Base-by-base conservation (phyloP, 768 basidiomycete genomes). In the Lentinus tigrinus region DNA sequence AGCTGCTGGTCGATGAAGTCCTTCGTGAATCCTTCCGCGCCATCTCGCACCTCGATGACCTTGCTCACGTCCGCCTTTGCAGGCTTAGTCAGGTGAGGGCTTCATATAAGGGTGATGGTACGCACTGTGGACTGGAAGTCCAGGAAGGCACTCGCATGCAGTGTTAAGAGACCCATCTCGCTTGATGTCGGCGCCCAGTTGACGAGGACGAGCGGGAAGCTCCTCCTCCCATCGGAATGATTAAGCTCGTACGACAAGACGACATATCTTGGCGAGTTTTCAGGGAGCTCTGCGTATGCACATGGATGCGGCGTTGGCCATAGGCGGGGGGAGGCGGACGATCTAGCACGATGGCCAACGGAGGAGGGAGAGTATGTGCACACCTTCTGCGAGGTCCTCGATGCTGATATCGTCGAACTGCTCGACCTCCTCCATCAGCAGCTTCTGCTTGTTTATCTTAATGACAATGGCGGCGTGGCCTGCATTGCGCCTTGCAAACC, bases 321-420 rank as follows among this genome's bases (percentile, higher is more conserved):
- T 3, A 3, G 16, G 26, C 7, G 38, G 26, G 9, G 43, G 23
- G 36, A 19, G 55, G 21, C 53, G 46, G 19, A 26, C 52, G 58
- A 38, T 49, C 43, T 56, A 42, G 50, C 56, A 40, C 34, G 47
- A 56, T 49, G 43, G 37, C 10, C 38, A 39, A 16, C 24, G 23
- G 43, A 26, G 24, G 26, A 34, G 49, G 39, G 34, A 24, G 8
- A 14, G 27, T 39, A 52, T 68, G 55, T 8, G 43, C 58, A 39
- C 63, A 92, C 94, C 94, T 74, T 94, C 88, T n/a, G 84, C 90
- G 37, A 98, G 84, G 16, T 95, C 92, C 65, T 90, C 89, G 56
- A 94, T 84, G 54, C 79, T 80, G 58, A 91, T 87, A 58, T 84
- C 74, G 67, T 89, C 86, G 63, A 91, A 87, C 68, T 87, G 84